Evolutionary conservation across 148 eudicot genomes (phyloP).

Genomic region (Nepenthes mirabilis): DNA sequence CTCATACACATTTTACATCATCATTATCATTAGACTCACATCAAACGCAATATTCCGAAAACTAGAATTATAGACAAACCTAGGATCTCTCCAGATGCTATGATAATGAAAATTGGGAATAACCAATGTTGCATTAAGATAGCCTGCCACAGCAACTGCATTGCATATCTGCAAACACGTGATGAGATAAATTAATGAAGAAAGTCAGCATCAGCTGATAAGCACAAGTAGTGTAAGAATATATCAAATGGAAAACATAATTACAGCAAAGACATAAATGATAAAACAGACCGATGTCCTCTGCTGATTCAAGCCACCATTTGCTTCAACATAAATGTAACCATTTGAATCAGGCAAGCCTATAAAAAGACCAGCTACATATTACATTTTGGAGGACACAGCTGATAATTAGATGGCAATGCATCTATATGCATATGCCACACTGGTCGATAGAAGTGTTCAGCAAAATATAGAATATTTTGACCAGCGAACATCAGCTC

Average conservation of each 20-base stretch:
- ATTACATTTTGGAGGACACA: constrained; percentile 1
- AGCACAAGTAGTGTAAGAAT: background rate
- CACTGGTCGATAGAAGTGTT: no score
- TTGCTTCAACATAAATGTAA: constrained; percentile 84
- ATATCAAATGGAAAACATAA: background rate
- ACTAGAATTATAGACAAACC: constrained; percentile 24
- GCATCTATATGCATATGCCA: background rate
- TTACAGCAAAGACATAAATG: constrained; percentile 1
- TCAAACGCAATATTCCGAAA: background rate
- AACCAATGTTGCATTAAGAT: constrained; percentile 96
- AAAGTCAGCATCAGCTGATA: background rate
- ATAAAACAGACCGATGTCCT: constrained; percentile 57
- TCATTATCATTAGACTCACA: no score
- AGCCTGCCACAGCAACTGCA: constrained; percentile 99
- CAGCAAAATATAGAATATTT: no score
- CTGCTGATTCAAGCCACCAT: constrained; percentile 99
- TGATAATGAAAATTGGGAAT: constrained; percentile 93
- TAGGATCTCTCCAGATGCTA: constrained; percentile 99
- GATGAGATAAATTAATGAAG: background rate
- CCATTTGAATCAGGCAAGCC: constrained; percentile 84
- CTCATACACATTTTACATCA: no score
- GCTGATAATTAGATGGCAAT: background rate
- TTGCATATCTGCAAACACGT: constrained; percentile 66
- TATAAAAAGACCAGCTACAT: constrained; percentile 10
- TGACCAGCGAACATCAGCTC: no score